These are phyloP conservation scores for Barnettozyma sp. DNA, from an alignment of 805 yeast genomes.

Conservation along the genomic window DNA sequence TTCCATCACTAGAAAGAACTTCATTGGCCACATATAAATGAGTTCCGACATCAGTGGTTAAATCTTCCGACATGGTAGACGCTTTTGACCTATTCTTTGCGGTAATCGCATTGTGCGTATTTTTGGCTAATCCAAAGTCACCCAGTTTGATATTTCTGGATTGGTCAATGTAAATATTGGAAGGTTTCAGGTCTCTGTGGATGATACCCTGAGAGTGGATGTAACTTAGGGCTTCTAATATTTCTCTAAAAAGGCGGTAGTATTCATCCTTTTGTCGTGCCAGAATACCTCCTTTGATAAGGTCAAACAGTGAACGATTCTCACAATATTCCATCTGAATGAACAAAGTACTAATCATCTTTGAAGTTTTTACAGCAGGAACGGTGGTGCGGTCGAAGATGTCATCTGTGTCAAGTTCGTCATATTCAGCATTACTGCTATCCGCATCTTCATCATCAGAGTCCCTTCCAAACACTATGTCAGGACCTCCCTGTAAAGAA, in stretches of 20 bases:
- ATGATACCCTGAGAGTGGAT: slow-evolving; percentile 92
- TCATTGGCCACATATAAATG: slow-evolving; percentile 89
- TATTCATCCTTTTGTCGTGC: slow-evolving; percentile 68
- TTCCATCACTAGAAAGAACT: slow-evolving; percentile 61
- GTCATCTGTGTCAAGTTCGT: slow-evolving; percentile 15
- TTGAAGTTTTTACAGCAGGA: slow-evolving; percentile 19
- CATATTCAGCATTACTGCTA: slow-evolving; percentile 18
- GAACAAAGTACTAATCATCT: slow-evolving; percentile 62
- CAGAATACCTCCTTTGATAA: slow-evolving; percentile 69
- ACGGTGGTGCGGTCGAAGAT: slow-evolving; percentile 8
- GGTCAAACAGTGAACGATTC: slow-evolving; percentile 78
- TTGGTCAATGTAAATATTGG: slow-evolving; percentile 91
- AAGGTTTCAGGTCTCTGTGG: slow-evolving; percentile 92
- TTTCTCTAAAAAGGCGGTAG: slow-evolving; percentile 85
- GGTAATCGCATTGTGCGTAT: slow-evolving; percentile 49
- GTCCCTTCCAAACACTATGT: slow-evolving; percentile 44
- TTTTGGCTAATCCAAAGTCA: slow-evolving; percentile 95
- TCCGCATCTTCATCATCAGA: slow-evolving; percentile 18
- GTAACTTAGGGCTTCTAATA: slow-evolving; percentile 82
- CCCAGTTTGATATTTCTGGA: slow-evolving; percentile 87
- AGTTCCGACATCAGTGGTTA: slow-evolving; percentile 93
- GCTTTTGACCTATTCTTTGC: slow-evolving; percentile 26
- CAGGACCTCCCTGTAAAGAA: slow-evolving; percentile 47
- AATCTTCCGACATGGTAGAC: slow-evolving; percentile 46
- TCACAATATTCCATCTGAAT: slow-evolving; percentile 99